phyloP scores from a whole-genome alignment of 495 filamentous ascomycete species.

The Aspergillus leporis region DNA sequence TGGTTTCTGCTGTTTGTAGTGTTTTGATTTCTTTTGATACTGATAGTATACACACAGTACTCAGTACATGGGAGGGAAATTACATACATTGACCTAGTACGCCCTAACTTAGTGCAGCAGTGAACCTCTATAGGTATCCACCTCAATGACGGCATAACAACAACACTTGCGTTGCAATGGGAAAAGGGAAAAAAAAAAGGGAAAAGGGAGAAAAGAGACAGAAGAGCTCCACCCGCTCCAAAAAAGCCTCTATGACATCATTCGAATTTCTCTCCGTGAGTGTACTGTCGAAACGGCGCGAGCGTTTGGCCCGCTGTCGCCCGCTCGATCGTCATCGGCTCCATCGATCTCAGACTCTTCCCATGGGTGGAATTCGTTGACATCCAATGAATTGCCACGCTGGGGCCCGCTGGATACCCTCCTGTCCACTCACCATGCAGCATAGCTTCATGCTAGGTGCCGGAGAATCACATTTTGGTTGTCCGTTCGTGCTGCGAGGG shows the following conservation, averaged over 20 bases:
- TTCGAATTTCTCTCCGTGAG: neutral
- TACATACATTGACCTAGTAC: neutral
- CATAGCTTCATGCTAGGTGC: constrained; percentile 20
- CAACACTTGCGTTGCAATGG: constrained; percentile 3
- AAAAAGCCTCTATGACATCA: constrained; percentile 34
- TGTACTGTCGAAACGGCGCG: constrained; percentile 26
- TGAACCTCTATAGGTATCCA: neutral
- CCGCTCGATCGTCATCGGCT: constrained; percentile 42
- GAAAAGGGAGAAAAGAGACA: neutral
- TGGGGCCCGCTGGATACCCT: constrained; percentile 17
- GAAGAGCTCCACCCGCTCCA: neutral
- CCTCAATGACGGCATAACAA: constrained; percentile 10
- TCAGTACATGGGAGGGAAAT: neutral
- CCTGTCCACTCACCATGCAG: constrained; percentile 30
- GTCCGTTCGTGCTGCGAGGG: neutral
- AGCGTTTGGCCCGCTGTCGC: constrained; percentile 34
- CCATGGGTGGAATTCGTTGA: constrained; percentile 30
- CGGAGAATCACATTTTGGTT: constrained; percentile 2
- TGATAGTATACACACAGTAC: no score
- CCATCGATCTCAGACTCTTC: constrained; percentile 38
- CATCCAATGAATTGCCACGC: constrained; percentile 25
- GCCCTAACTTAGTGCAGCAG: neutral
- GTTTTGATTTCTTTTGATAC: neutral
- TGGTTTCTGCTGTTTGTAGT: neutral
- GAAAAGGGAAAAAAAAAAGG: neutral